Conservation (phyloP, 345 rosid species). For the Dipteronia dyeriana region DNA sequence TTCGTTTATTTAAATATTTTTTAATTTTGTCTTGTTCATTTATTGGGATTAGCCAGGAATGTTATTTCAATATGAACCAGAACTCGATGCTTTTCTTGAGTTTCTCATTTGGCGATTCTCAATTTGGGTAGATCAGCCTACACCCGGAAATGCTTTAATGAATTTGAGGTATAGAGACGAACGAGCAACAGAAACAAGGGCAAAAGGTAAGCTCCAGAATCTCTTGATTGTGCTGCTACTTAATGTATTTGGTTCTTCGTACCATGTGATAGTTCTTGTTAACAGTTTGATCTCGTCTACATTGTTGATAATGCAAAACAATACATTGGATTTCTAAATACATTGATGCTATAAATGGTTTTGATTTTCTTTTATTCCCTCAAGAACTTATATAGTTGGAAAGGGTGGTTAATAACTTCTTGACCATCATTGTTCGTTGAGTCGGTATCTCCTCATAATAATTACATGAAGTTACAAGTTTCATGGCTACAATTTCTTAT, state of each 20-base stretch:
- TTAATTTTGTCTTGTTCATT: constrained; percentile 31
- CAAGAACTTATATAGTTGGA: background rate
- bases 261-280: background rate
- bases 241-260: background rate
- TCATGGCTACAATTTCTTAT: background rate
- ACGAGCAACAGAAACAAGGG: constrained; percentile 47
- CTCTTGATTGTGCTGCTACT: constrained; percentile 22
- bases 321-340: background rate
- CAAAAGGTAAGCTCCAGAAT: constrained; percentile 49
- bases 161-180: constrained; percentile 92
- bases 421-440: background rate
- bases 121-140: constrained; percentile 99
- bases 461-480: background rate
- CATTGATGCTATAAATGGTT: background rate
- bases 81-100: constrained; percentile 98
- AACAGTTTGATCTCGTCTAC: background rate
- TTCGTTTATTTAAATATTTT: background rate
- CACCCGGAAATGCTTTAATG: constrained; percentile 95
- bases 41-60: constrained; percentile 96
- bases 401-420: background rate
- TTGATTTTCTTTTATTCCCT: background rate
- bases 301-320: background rate
- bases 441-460: background rate
- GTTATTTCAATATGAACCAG: constrained; percentile 98
- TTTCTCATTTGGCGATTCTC: constrained; percentile 99